Evolutionary conservation across 2,329 filamentous ascomycete genomes (phyloP).

Genomic region (Penicillium nordicum): DNA sequence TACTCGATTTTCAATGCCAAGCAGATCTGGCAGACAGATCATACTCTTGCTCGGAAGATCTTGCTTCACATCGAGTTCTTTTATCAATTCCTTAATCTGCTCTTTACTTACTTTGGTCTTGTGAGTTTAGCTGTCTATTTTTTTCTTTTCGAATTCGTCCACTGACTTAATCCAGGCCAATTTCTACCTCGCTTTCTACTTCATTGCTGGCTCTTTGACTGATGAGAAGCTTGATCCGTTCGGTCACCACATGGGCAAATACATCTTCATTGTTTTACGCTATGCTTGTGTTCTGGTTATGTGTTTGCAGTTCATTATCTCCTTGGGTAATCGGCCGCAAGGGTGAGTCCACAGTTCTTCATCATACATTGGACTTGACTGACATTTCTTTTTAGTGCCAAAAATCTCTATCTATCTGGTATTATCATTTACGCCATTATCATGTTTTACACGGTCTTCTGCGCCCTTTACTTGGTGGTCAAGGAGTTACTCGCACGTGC

Average conservation of each 20-base stretch:
- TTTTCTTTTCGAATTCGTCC: background rate
- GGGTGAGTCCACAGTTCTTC: conserved; percentile 49
- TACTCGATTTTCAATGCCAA: conserved; percentile 94
- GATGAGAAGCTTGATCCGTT: conserved; percentile 83
- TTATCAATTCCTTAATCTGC: conserved; percentile 86
- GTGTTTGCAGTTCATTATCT: conserved; percentile 91
- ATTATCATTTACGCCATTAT: conserved; percentile 91
- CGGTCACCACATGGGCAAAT: conserved; percentile 75
- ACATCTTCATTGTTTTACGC: conserved; percentile 81
- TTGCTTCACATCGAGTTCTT: conserved; percentile 92
- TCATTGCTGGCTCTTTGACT: conserved; percentile 85
- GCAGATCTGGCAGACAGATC: conserved; percentile 90
- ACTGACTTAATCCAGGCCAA: conserved; percentile 60
- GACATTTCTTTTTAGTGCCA: conserved; percentile 51
- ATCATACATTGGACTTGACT: background rate
- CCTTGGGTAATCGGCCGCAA: conserved; percentile 92
- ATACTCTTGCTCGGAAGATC: conserved; percentile 82
- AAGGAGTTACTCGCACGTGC: conserved; percentile 64
- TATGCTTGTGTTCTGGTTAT: conserved; percentile 86
- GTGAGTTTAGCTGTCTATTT: conserved; percentile 28
- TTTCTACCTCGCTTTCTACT: conserved; percentile 99
- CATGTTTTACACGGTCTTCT: conserved; percentile 94
- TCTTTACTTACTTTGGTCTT: conserved; percentile 97
- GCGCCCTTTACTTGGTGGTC: conserved; percentile 81
- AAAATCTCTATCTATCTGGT: conserved; percentile 79